phyloP scores from a whole-genome alignment of 2,329 filamentous ascomycete species.

The Pseudocercospora fijiensis region DNA sequence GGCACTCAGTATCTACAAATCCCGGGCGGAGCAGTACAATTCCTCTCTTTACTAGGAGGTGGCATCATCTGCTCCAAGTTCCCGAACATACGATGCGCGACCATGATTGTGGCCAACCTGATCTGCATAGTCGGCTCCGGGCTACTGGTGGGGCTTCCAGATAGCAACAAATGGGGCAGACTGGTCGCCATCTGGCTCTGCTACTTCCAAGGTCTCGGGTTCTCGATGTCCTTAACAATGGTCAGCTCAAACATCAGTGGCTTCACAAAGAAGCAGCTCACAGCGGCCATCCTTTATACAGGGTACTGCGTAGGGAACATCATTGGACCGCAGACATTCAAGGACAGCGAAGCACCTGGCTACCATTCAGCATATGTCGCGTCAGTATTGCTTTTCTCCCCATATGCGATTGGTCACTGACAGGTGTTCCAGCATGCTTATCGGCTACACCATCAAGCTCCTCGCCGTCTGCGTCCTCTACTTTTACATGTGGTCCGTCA shows the following conservation, averaged over 20 bases:
- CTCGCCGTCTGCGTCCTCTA: conserved; percentile 53
- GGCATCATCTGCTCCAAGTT: conserved; percentile 55
- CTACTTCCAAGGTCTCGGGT: conserved; percentile 55
- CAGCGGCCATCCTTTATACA: conserved; percentile 52
- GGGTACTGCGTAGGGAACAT: conserved; percentile 55
- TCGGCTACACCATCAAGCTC: conserved; percentile 57
- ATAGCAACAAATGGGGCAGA: conserved; percentile 56
- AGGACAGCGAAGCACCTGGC: conserved; percentile 48
- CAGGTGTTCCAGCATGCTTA: conserved; percentile 49
- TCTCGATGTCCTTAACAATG: conserved; percentile 56
- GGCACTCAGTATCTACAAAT: conserved; percentile 58
- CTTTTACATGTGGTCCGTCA: conserved; percentile 56
- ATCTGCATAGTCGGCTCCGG: conserved; percentile 57
- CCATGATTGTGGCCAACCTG: conserved; percentile 57
- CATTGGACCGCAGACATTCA: conserved; percentile 56
- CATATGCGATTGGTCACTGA: background rate
- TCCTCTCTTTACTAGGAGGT: conserved; percentile 53
- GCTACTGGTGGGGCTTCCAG: conserved; percentile 54
- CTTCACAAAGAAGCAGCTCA: conserved; percentile 57
- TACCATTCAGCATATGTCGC: conserved; percentile 54
- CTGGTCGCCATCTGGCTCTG: conserved; percentile 59
- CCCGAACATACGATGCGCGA: conserved; percentile 54
- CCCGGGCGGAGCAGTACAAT: conserved; percentile 59
- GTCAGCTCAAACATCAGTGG: conserved; percentile 55
- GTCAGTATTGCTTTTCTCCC: conserved; percentile 22